A percentile compares a stretch with the other conserved stretches of the same genome.
phyloP scores from a whole-genome alignment of 164 flowering plant genomes.

The Tinospora cordifolia region DNA sequence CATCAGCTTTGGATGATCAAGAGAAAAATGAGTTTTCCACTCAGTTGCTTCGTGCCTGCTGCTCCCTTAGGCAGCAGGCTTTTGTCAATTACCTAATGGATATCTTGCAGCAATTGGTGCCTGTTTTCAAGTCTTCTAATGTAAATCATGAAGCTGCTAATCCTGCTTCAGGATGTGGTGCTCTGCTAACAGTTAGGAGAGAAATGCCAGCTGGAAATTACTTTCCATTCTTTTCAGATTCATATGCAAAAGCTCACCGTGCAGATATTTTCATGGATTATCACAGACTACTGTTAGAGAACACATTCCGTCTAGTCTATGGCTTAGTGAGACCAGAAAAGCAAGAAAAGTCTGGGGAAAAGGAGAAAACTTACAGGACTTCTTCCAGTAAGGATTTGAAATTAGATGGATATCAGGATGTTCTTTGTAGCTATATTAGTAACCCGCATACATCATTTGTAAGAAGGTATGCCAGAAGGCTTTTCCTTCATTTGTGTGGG shows the following conservation, averaged over 20 bases:
- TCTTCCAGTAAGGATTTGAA: constrained; percentile 77
- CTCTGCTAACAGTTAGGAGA: constrained; percentile 73
- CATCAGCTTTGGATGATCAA: constrained; percentile 46
- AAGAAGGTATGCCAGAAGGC: constrained; percentile 92
- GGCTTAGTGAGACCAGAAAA: constrained; percentile 93
- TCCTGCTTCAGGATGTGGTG: constrained; percentile 83
- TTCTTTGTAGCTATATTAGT: constrained; percentile 90
- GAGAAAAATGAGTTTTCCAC: constrained; percentile 74
- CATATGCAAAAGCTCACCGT: constrained; percentile 90
- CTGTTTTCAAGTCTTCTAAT: constrained; percentile 72
- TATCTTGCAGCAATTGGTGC: constrained; percentile 78
- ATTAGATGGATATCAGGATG: constrained; percentile 96
- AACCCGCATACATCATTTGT: constrained; percentile 80
- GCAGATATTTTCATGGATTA: constrained; percentile 85
- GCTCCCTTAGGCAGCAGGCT: constrained; percentile 75
- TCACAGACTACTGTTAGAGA: constrained; percentile 77
- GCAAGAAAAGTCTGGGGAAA: constrained; percentile 82
- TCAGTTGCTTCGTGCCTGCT: constrained; percentile 77
- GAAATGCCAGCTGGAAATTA: constrained; percentile 95
- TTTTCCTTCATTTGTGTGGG: constrained; percentile 92
- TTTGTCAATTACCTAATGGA: constrained; percentile 89
- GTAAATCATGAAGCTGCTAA: constrained; percentile 42
- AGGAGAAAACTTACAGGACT: constrained; percentile 60
- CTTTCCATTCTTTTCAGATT: constrained; percentile 96
- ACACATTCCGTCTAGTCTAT: constrained; percentile 80